Evolutionary conservation across 2,329 filamentous ascomycete species (phyloP).

Genomic region (Cordyceps militaris): DNA sequence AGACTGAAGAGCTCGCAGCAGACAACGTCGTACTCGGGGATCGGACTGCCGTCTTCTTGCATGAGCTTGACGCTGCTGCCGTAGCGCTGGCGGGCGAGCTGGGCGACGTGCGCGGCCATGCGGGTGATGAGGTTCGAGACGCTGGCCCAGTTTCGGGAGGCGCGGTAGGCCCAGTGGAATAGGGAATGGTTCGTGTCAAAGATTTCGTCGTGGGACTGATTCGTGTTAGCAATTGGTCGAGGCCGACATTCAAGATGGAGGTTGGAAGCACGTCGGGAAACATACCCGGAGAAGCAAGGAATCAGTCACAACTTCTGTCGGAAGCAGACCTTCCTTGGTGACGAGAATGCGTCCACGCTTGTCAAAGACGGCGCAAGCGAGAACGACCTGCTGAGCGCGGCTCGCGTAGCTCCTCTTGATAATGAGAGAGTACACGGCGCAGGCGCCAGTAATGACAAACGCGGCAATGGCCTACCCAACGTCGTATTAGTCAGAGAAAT

Average conservation of each 20-base stretch:
- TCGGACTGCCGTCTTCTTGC: constrained; percentile 48
- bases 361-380: constrained; percentile 61
- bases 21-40: constrained; percentile 64
- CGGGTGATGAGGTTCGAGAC: constrained; percentile 60
- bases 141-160: constrained; percentile 68
- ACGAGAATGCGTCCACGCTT: constrained; percentile 59
- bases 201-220: constrained; percentile 52
- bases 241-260: not conserved
- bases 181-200: constrained; percentile 71
- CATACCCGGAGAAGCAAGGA: constrained; percentile 60
- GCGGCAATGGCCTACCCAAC: constrained; percentile 39
- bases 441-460: constrained; percentile 51
- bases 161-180: constrained; percentile 82
- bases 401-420: constrained; percentile 46
- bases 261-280: not conserved
- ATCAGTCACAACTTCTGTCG: constrained; percentile 70
- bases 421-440: constrained; percentile 47
- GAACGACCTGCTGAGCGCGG: constrained; percentile 54
- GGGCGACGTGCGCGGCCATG: constrained; percentile 65
- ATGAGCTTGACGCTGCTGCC: constrained; percentile 36
- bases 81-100: constrained; percentile 36
- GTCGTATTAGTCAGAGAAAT: not conserved
- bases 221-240: not conserved
- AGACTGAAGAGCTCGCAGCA: constrained; percentile 81
- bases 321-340: constrained; percentile 60